Conservation (phyloP, 1,284 basidiomycete species). For the Singerocomus inundabilis region DNA sequence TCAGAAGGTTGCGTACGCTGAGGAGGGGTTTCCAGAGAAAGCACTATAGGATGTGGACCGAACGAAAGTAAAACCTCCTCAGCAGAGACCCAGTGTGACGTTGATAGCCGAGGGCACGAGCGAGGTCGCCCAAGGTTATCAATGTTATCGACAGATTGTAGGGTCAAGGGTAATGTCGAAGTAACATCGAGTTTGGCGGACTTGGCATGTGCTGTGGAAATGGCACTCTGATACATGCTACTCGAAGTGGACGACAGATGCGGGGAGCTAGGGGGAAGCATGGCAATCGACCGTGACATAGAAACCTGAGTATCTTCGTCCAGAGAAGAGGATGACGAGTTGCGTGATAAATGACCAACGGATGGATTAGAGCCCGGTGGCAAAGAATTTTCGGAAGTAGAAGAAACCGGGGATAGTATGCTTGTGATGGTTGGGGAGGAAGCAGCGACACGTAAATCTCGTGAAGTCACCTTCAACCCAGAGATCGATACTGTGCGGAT, state of each 20-base stretch:
- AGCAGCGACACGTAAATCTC: conserved; percentile 38
- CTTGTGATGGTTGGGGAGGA: conserved; percentile 20
- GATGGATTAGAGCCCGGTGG: conserved; percentile 34
- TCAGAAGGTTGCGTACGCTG: conserved; percentile 9
- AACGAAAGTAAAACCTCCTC: conserved; percentile 57
- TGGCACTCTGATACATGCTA: conserved; percentile 74
- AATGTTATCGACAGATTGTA: background rate
- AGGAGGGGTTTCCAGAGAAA: conserved; percentile 52
- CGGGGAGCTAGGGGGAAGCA: conserved; percentile 45
- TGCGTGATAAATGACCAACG: conserved; percentile 37
- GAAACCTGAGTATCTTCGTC: conserved; percentile 64
- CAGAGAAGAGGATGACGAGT: conserved; percentile 45
- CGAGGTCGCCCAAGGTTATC: conserved; percentile 1
- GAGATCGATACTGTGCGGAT: conserved; percentile 47
- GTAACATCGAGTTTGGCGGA: background rate
- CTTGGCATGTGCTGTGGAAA: conserved; percentile 43
- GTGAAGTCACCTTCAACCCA: conserved; percentile 48
- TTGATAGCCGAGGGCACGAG: conserved; percentile 6
- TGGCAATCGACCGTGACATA: conserved; percentile 75
- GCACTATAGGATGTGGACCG: conserved; percentile 52
- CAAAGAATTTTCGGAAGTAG: conserved; percentile 18
- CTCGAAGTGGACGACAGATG: conserved; percentile 50
- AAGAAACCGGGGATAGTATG: conserved; percentile 22
- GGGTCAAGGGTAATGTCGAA: background rate
- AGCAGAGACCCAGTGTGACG: conserved; percentile 10